Evolutionary conservation across 164 flowering plant species (phyloP), one percentile per base, ranked within the genome.

Genomic region (Malania oleifera): DNA sequence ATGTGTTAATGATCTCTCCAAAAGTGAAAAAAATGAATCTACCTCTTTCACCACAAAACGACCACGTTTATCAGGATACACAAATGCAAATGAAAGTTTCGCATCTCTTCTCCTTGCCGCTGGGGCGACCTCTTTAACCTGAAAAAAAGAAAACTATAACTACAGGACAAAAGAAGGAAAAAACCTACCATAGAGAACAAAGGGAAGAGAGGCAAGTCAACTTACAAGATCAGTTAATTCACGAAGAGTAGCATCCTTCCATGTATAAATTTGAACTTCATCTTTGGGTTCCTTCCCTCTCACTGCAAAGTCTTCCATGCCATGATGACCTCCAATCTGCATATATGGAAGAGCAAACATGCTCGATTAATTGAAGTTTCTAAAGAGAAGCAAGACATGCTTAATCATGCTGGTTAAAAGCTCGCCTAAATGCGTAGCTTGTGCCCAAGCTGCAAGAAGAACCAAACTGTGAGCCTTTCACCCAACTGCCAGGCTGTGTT

Each of bases 231-330:
- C 99, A 54, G 97, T 89, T 56, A 95, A 60, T 71, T 95, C 99
- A 8, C 95, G 91, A 25, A 95, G 89, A 5, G 92, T 95, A 23
- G 99, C 99, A 80, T 95, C 99, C 66, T 83, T 86, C 99, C 99
- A 93, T 49, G 99, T 91, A 67, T 93, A 95, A 29, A 95, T 95
- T 61, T 95, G 97, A 69, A 95, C 96, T 75, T 95, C 99, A 53
- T 86, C 88, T 71, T 83, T 88, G 34, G 99, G 97, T 62, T 90
- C 96, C 75, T 93, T 85, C 57, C 97, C 99, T 70, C 95, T 86
- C 43, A 78, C 80, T 17, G 85, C 84, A 77, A 86, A 95, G 56
- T 88, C 97, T 67, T 76, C 91, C 57, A 59, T 71, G 26, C 72
- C 58, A 71, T 91, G 96, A 80, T 95, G 99, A 28, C 85, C 69